phyloP scores from a whole-genome alignment of 192 early-diverging fungal species.

The Allomyces macrogynus region DNA sequence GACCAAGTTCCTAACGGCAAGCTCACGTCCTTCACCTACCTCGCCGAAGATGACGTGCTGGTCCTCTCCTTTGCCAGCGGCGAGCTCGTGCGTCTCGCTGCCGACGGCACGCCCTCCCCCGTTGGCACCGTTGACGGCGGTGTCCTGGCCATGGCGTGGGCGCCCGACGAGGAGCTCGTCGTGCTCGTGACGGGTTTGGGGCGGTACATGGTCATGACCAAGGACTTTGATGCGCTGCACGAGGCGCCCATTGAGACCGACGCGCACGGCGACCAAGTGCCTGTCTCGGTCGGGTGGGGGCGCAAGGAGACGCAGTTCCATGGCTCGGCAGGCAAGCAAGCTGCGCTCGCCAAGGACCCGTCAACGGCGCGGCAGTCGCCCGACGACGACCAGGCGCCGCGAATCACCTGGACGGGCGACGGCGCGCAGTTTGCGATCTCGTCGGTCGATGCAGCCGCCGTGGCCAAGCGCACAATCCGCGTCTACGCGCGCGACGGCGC shows the following conservation, averaged over 20 bases:
- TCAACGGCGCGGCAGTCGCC: constrained; percentile 20
- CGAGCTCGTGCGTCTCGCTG: too few relatives aligned
- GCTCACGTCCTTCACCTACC: too few relatives aligned
- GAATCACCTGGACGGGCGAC: constrained; percentile 82
- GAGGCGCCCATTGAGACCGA: constrained; percentile 56
- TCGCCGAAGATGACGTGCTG: too few relatives aligned
- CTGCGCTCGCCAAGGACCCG: constrained; percentile 23
- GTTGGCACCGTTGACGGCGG: constrained; percentile 60
- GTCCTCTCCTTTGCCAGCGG: too few relatives aligned
- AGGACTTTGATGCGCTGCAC: constrained; percentile 72
- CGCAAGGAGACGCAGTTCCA: constrained; percentile 94
- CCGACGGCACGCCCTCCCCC: constrained; percentile 7
- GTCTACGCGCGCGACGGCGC: constrained; percentile 71
- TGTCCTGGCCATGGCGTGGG: constrained; percentile 53
- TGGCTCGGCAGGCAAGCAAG: constrained; percentile 63
- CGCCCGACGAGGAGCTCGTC: constrained; percentile 74
- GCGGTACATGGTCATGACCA: constrained; percentile 53
- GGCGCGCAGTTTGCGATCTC: constrained; percentile 64
- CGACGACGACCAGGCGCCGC: constrained; percentile 47
- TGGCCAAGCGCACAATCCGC: constrained; percentile 20
- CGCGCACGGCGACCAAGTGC: constrained; percentile 44
- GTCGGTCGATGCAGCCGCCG: constrained; percentile 28
- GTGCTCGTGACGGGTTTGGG: constrained; percentile 50
- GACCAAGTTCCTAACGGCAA: too few relatives aligned
- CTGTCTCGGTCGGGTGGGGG: constrained; percentile 87